Conservation (phyloP, 257 asterid genomes). For the Sherardia arvensis region DNA sequence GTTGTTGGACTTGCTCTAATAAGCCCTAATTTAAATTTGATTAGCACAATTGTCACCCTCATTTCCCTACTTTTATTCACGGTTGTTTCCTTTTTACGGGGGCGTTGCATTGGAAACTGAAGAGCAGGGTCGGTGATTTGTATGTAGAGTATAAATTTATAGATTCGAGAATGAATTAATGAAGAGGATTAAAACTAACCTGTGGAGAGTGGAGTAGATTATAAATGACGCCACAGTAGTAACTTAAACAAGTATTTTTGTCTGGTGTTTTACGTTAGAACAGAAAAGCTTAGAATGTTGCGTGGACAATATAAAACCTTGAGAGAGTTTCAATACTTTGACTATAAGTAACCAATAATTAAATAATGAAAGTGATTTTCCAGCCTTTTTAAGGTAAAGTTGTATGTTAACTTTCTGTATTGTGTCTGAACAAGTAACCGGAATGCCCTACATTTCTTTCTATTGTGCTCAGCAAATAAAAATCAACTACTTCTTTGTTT, state of each 20-base stretch:
- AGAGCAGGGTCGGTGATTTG: slow-evolving; percentile 1
- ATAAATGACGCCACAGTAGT: neutral
- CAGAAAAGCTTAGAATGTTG: slow-evolving; percentile 7
- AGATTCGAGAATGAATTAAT: neutral
- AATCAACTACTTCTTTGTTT: neutral
- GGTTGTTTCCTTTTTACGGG: neutral
- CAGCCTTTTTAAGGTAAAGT: slow-evolving; percentile 14
- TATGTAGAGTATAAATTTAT: neutral
- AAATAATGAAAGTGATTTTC: slow-evolving; percentile 6
- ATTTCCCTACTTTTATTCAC: neutral
- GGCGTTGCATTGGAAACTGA: neutral
- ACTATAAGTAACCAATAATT: neutral
- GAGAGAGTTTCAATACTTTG: neutral
- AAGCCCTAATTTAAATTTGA: too few species aligned
- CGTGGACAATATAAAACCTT: slow-evolving; percentile 14
- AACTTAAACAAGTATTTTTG: neutral
- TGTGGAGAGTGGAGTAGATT: neutral
- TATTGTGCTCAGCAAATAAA: neutral
- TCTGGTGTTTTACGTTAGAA: neutral
- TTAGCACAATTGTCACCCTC: too few species aligned
- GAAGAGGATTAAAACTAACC: neutral
- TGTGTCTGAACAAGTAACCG: slow-evolving; percentile 4
- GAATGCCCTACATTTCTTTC: slow-evolving; percentile 1
- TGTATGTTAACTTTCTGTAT: slow-evolving; percentile 15
- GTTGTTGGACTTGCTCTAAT: too few species aligned